Evolutionary conservation across 371 early-diverging fungal species (phyloP).

Genomic region (Mortierella polycephala): DNA sequence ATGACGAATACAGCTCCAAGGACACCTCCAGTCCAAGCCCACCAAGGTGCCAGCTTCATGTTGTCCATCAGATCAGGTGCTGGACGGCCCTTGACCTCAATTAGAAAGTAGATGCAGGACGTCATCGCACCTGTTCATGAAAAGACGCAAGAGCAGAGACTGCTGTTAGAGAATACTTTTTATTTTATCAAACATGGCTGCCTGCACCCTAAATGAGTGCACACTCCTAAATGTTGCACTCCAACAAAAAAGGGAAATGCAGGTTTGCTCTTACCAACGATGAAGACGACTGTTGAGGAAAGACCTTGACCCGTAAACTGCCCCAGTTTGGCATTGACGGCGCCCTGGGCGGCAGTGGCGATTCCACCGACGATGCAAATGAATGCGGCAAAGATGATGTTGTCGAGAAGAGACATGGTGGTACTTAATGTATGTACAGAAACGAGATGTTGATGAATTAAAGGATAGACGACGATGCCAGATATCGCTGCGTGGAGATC

Average conservation of each 20-base stretch:
- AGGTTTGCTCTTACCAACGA: conserved; percentile 3
- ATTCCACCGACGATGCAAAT: conserved; percentile 48
- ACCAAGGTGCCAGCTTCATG: conserved; percentile 29
- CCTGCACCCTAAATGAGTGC: no score
- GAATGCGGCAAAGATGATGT: conserved; percentile 45
- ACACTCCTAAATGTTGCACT: no score
- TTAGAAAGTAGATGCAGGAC: conserved; percentile 30
- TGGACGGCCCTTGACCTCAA: conserved; percentile 34
- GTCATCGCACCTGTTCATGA: conserved; percentile 22
- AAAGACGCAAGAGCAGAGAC: no score
- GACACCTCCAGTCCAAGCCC: conserved; percentile 57
- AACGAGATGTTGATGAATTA: background rate
- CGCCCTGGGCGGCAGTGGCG: conserved; percentile 51
- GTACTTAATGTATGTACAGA: background rate
- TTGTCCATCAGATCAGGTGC: conserved; percentile 24
- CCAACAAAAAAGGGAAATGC: background rate
- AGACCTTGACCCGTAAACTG: conserved; percentile 49
- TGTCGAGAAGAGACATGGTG: conserved; percentile 46
- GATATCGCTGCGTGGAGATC: no score
- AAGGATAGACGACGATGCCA: no score
- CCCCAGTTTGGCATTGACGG: conserved; percentile 49
- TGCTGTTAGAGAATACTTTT: no score
- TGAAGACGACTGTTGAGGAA: conserved; percentile 49
- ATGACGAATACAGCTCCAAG: conserved; percentile 61
- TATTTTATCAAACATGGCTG: no score